Conservation (phyloP, 176 grass and related monocot genomes). For the Tillandsia leiboldiana region DNA sequence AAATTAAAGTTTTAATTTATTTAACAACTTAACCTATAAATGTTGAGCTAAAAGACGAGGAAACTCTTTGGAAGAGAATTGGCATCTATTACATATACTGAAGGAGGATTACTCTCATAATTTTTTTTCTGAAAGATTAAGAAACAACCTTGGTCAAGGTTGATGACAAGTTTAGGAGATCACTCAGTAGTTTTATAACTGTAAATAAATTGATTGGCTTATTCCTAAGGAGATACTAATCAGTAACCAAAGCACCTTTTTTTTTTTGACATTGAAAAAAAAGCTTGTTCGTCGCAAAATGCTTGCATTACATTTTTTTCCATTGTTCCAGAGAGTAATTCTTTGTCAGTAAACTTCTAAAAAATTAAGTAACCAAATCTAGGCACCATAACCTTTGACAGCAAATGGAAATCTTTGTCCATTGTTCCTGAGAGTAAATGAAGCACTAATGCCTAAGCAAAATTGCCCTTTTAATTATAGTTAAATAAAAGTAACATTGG, state of each 20-base stretch:
- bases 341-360: too few relatives aligned
- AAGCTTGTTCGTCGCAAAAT: background rate
- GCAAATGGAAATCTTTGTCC: too few relatives aligned
- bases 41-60: constrained; percentile 9
- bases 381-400: too few relatives aligned
- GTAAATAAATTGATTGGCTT: too few relatives aligned
- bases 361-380: too few relatives aligned
- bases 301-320: too few relatives aligned
- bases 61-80: constrained; percentile 3
- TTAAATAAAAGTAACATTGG: too few relatives aligned
- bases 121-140: constrained; percentile 18
- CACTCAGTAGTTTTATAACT: background rate
- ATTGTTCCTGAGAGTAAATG: too few relatives aligned
- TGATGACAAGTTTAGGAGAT: background rate
- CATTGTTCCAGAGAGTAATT: too few relatives aligned
- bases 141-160: background rate
- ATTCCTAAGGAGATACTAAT: background rate
- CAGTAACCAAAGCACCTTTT: too few relatives aligned
- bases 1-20: background rate
- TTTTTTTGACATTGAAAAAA: background rate
- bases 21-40: constrained; percentile 6
- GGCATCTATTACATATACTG: constrained; percentile 7
- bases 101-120: constrained; percentile 20
- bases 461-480: too few relatives aligned
- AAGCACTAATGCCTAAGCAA: too few relatives aligned